Conservation (phyloP, 2,329 filamentous ascomycete genomes). For the Hypoxylon sp. region DNA sequence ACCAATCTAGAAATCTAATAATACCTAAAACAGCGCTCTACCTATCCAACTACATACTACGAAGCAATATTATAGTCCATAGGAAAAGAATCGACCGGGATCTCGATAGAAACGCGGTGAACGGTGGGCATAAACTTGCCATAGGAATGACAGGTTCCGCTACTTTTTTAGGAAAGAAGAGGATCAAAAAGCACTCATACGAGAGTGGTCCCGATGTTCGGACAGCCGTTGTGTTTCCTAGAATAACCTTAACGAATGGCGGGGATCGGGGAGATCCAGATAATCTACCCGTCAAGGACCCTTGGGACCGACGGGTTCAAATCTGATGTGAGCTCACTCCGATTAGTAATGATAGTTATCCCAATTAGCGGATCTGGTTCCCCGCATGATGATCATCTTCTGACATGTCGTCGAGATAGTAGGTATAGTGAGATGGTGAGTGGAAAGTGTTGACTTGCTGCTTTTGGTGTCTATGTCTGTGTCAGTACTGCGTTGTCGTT, state of each 20-base stretch:
- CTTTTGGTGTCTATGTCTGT: too few relatives aligned
- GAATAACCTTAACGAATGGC: conserved; percentile 25
- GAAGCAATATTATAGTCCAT: not conserved
- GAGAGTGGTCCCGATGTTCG: conserved; percentile 9
- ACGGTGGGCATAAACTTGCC: conserved; percentile 25
- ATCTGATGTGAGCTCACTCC: conserved; percentile 21
- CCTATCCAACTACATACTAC: conserved; percentile 6
- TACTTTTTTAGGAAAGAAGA: not conserved
- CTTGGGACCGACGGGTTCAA: conserved; percentile 18
- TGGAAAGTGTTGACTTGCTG: not conserved
- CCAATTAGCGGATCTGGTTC: conserved; percentile 21
- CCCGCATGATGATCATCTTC: conserved; percentile 3
- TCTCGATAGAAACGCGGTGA: conserved; percentile 31
- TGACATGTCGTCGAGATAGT: conserved; percentile 8
- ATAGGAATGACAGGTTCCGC: conserved; percentile 19
- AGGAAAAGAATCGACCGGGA: conserved; percentile 4
- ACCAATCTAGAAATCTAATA: conserved; percentile 19
- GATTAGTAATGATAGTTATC: conserved; percentile 29
- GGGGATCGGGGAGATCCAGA: conserved; percentile 6
- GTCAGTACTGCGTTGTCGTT: too few relatives aligned
- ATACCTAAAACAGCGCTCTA: conserved; percentile 10
- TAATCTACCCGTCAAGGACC: conserved; percentile 25
- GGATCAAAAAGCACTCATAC: conserved; percentile 20
- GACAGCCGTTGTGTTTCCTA: conserved; percentile 18
- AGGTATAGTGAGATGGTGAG: not conserved